Evolutionary conservation across 352 stramenopile species (phyloP).

Genomic region (Pythium phragmitis): DNA sequence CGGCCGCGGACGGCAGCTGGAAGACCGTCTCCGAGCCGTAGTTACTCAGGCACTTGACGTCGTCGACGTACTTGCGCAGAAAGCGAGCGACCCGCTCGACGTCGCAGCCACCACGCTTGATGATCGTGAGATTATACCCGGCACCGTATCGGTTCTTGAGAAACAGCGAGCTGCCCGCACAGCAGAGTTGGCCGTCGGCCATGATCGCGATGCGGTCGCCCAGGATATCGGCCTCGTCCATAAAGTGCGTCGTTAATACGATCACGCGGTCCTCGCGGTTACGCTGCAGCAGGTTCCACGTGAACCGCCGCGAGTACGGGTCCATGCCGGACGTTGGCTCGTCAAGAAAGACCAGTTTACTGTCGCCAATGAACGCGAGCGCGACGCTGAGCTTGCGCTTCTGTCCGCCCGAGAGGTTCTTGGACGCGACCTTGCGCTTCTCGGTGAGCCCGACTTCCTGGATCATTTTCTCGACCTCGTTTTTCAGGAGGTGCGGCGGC

Average conservation of each 20-base stretch:
- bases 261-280: conserved; percentile 78
- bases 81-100: conserved; percentile 37
- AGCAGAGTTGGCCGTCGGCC: conserved; percentile 77
- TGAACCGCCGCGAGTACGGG: conserved; percentile 88
- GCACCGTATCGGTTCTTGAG: conserved; percentile 89
- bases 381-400: conserved; percentile 93
- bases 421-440: conserved; percentile 48
- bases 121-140: conserved; percentile 67
- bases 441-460: conserved; percentile 76
- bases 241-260: conserved; percentile 63
- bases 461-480: conserved; percentile 32
- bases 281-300: conserved; percentile 89
- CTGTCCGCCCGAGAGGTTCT: conserved; percentile 79
- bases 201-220: conserved; percentile 89
- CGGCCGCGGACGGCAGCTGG: conserved; percentile 67
- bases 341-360: conserved; percentile 83
- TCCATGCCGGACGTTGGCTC: conserved; percentile 93
- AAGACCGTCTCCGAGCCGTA: conserved; percentile 92
- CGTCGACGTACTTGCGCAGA: conserved; percentile 54
- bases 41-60: conserved; percentile 83
- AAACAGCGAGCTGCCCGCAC: conserved; percentile 79
- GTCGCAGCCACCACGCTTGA: conserved; percentile 33
- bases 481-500: conserved; percentile 15
- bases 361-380: conserved; percentile 91
- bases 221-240: conserved; percentile 56